Base-by-base conservation (phyloP, 176 grass and related monocot species). In the Oryza australiensis region DNA sequence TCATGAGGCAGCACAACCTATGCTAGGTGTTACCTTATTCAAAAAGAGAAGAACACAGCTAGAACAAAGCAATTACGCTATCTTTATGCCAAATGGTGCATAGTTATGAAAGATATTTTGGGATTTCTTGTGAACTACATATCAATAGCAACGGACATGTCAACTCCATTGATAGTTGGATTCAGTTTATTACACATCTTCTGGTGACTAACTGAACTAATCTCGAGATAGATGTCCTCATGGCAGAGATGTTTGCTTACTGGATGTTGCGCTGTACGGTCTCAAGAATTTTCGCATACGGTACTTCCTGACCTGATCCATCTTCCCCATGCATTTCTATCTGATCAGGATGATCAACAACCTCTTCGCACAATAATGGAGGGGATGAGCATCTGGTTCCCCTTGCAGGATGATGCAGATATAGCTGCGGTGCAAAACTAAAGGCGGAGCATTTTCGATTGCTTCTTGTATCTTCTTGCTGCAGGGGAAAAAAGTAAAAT, bases 391-490 rank as follows among this genome's bases (percentile, higher is more conserved):
- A 86, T 90, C 79, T 27, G 74, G 74, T 86, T 35, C 88, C 42
- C 46, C 37, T 82, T 86, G 35, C 14, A 18, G 37, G 33, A 68
- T 34, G 33, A 68, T 34, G 43, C 59, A 60, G n/a, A 60, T 60
- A 45, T 79, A 79, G 84, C 74, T 69, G 48, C 1, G 88, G 88
- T n/a, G 62, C 80, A 86, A 69, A 86, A 83, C 79, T 90, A 83
- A 90, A 90, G 88, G 79, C 13, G 45, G 43, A 86, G 74, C 68
- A 79, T 74, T 86, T 86, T 3, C 9, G n/a, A 48, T 73, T 77
- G n/a, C 35, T 73, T 79, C 5, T 26, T 82, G 23, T 77, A 26
- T 45, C 74, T 79, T 80, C 46, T 22, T 80, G 81, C 60, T 77
- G 68, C 45, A 53, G 33, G 16, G n/a, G 59, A 1, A 0, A 62